Conservation (phyloP, 2,329 filamentous ascomycete genomes). For the Tolypocladium ophioglossoides region DNA sequence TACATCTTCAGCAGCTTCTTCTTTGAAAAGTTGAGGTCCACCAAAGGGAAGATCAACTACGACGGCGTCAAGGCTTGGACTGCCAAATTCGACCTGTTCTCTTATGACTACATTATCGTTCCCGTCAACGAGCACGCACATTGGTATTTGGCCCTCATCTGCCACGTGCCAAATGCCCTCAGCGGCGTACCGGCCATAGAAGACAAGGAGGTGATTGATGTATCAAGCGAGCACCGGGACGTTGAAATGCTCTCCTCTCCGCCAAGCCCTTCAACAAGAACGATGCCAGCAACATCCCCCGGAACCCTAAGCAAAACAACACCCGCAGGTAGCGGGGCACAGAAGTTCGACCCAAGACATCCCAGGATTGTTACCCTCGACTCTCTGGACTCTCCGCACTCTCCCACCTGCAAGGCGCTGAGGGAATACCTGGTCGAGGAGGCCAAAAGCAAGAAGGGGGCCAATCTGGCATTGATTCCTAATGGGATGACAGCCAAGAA, state of each 20-base stretch:
- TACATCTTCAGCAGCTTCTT: constrained; percentile 94
- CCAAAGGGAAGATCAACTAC: constrained; percentile 62
- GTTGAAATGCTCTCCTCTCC: neutral
- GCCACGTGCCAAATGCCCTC: constrained; percentile 64
- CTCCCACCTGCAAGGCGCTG: constrained; percentile 53
- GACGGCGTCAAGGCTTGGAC: constrained; percentile 83
- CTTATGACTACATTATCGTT: constrained; percentile 80
- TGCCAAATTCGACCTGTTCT: constrained; percentile 70
- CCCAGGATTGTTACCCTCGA: constrained; percentile 79
- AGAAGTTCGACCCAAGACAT: constrained; percentile 31
- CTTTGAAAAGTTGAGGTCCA: constrained; percentile 63
- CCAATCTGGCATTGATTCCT: constrained; percentile 25
- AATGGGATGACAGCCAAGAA: constrained; percentile 56
- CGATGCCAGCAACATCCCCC: neutral
- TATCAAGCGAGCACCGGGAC: neutral
- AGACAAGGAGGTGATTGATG: constrained; percentile 4
- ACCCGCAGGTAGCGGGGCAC: constrained; percentile 6
- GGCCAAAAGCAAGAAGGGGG: constrained; percentile 48
- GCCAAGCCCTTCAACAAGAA: neutral
- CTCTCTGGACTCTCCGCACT: constrained; percentile 60
- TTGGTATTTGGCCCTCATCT: constrained; percentile 95
- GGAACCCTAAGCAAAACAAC: constrained; percentile 5
- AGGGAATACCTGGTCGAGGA: constrained; percentile 71
- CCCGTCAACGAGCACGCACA: constrained; percentile 82
- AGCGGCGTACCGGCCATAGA: constrained; percentile 6